Evolutionary conservation across 805 yeast genomes (phyloP).

Genomic region (Sugiyamaella marilandica): DNA sequence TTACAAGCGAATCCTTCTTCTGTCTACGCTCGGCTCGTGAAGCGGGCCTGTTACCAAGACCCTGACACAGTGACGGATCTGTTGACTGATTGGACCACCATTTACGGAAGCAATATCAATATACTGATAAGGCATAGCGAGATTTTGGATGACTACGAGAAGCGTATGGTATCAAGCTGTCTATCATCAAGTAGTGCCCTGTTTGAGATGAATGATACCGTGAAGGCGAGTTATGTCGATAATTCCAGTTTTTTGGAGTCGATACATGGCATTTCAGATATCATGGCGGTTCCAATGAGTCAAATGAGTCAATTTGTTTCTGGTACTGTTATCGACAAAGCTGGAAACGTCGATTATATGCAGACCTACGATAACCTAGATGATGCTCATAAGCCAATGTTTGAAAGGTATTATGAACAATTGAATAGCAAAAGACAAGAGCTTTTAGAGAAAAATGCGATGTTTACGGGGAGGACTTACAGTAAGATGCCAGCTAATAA

Average conservation of each 20-base stretch:
- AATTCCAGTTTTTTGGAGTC: no score
- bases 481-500: slow-evolving; percentile 11
- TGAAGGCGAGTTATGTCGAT: no score
- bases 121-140: background rate
- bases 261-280: background rate
- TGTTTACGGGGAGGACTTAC: background rate
- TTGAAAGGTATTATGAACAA: slow-evolving; percentile 62
- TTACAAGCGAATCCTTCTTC: background rate
- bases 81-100: background rate
- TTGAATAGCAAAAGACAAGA: slow-evolving; percentile 74
- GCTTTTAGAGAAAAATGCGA: slow-evolving; percentile 46
- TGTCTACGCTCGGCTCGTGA: background rate
- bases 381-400: slow-evolving; percentile 26
- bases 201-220: no score
- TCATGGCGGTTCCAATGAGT: background rate
- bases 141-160: background rate
- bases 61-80: background rate
- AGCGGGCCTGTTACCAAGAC: background rate
- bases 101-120: background rate
- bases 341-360: slow-evolving; percentile 10
- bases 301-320: background rate
- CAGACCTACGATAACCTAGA: slow-evolving; percentile 12
- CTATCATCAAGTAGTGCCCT: no score
- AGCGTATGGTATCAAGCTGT: no score
- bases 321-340: background rate